phyloP scores from a whole-genome alignment of 2,329 filamentous ascomycete genomes.

The Alternaria hordeiaustralica region DNA sequence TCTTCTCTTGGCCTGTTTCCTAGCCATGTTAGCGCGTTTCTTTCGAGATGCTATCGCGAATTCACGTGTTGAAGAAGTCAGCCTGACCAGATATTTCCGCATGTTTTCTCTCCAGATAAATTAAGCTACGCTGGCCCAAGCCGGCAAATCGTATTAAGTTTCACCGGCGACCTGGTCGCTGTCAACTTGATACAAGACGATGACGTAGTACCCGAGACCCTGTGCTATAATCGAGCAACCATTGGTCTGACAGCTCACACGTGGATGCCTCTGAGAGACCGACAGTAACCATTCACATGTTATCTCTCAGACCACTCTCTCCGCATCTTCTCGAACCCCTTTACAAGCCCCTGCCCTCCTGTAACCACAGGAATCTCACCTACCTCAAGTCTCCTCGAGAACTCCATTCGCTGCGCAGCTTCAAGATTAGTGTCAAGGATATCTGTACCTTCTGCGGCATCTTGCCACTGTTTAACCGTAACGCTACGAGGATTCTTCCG shows the following conservation, averaged over 20 bases:
- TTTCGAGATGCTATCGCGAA: neutral
- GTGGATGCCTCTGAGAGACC: neutral
- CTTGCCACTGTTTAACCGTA: neutral
- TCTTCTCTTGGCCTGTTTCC: neutral
- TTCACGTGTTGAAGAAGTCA: neutral
- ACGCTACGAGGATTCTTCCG: neutral
- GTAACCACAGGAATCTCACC: neutral
- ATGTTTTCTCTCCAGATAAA: neutral
- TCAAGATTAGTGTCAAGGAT: neutral
- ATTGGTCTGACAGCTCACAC: neutral
- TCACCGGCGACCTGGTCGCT: neutral
- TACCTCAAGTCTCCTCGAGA: neutral
- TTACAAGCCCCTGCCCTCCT: neutral
- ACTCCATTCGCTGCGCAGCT: neutral
- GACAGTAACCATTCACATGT: neutral
- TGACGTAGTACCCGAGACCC: neutral
- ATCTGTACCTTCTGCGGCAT: neutral
- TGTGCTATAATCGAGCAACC: neutral
- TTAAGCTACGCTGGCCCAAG: neutral
- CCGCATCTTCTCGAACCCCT: neutral
- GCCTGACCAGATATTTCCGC: neutral
- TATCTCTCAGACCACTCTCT: neutral
- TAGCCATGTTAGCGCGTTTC: neutral
- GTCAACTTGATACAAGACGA: neutral
- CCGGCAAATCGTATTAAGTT: neutral